Base-by-base conservation (phyloP, 352 stramenopile species). In the Pythium rhizo-oryzae region DNA sequence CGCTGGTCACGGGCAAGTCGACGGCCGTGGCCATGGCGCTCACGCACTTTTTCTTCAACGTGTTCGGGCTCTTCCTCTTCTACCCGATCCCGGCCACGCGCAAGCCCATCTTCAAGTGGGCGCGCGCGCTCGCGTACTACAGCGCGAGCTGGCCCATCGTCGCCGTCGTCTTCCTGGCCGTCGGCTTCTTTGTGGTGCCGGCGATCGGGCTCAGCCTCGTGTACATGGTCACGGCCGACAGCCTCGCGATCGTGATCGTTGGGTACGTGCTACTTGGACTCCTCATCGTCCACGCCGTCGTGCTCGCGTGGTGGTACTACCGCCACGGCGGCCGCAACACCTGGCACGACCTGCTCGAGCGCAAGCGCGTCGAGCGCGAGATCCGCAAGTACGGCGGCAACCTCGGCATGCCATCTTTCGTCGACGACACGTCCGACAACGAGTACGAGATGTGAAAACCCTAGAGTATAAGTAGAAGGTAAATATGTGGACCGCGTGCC, bases 11-110 rank as follows among this genome's bases (percentile, higher is more conserved):
- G 30, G 85, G 79, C 59, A 94, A 87, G 47, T 72, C 81, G 0
- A 70, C 91, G 46, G 80, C 87, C 8, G 84, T 97, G 43, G 89
- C 96, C 62, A 89, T 98, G 39, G 94, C 92, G 33, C 80, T 98
- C 30, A 85, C 85, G 47, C 92, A 98, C 76, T 89, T 98, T 50
- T 96, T 93, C 69, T 97, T 98, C 82, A 98, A 98, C 75, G 72
- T 97, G 18, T 89, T 90, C 54, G 91, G 92, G 53, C 79, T 97
- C 55, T 58, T 97, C 46, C 84, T 98, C 35, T 98, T 94, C 80
- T 98, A 97, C 74, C 91, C 91, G 39, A 81, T 98, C 67, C 91
- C 92, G 30, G 76, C 89, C 70, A 96, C 95, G 63, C 82, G 94
- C 25, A 72, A 71, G 37, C 77, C 95, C 56, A 90, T 96, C 55